phyloP scores from a whole-genome alignment of 495 filamentous ascomycete genomes.

The Astrothelium subdiscretum region DNA sequence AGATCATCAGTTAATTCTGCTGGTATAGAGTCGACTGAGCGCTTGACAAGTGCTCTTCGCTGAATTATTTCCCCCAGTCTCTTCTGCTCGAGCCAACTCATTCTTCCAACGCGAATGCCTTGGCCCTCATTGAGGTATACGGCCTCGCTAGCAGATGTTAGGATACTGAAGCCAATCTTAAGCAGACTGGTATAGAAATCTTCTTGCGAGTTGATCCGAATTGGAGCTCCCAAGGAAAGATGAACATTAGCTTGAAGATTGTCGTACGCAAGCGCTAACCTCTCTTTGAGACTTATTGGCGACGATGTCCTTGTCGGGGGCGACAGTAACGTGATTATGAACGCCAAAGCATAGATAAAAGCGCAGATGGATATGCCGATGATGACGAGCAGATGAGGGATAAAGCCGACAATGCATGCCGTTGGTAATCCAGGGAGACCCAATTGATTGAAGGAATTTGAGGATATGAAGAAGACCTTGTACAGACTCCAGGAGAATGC shows the following conservation, averaged over 20 bases:
- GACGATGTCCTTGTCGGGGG: conserved; percentile 36
- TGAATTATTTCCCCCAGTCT: conserved; percentile 45
- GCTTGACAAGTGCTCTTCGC: conserved; percentile 13
- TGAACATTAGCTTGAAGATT: conserved; percentile 90
- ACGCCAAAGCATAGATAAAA: conserved; percentile 62
- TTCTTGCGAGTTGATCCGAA: conserved; percentile 70
- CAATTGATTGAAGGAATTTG: conserved; percentile 14
- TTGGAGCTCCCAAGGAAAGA: conserved; percentile 44
- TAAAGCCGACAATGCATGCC: conserved; percentile 87
- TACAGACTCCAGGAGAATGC: conserved; percentile 59
- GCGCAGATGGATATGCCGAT: conserved; percentile 63
- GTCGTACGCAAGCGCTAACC: conserved; percentile 55
- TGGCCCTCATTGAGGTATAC: conserved; percentile 89
- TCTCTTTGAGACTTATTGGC: conserved; percentile 35
- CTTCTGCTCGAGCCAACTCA: conserved; percentile 90
- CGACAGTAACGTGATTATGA: conserved; percentile 64
- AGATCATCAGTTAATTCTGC: conserved; percentile 19
- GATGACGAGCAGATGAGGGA: conserved; percentile 79
- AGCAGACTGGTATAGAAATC: conserved; percentile 92
- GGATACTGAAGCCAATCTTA: conserved; percentile 68
- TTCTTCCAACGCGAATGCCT: conserved; percentile 56
- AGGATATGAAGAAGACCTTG: conserved; percentile 13
- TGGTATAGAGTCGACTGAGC: conserved; percentile 15
- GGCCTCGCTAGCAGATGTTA: conserved; percentile 88
- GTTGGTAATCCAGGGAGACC: conserved; percentile 72